Base-by-base conservation (phyloP, 371 early-diverging fungal genomes). In the Chytridiales sp. region DNA sequence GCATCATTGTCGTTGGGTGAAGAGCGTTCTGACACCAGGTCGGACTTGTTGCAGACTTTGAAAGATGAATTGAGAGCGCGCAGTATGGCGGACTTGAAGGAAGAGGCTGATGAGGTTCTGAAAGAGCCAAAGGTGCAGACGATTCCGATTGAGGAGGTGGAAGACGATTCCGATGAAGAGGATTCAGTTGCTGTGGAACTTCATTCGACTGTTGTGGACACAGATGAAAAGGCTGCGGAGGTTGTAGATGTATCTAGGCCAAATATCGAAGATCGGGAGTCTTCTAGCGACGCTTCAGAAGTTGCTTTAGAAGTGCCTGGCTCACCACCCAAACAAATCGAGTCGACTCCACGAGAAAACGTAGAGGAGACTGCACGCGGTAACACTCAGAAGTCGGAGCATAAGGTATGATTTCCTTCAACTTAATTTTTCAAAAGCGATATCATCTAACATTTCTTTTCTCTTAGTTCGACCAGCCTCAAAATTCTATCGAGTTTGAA, bases 401-500 rank as follows among this genome's bases (percentile, higher is more conserved):
- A 13, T 15, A 48, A 27, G 49, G 15, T 27, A 15, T 21, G 49
- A 27, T 5, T 46, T 26, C 34, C 9, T 53, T 1, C 2, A 17
- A 8, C 38, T 38, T 9, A 9, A 38, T 8, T 38, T 8, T 8
- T 9, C 38, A 9, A 17, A 8, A 17, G 38, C 8, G 17, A 9
- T 8, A 17, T 38, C 17, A 38, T 8, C 38, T 8, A 38, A 38
- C 11, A 9, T 38, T 38, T 38, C 8, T 38, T 9, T 38, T 38
- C 38, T 38, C 38, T 17, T 38, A 8, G 17, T 17, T 38, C 17
- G 9, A 11, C 8, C 31, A 15, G 0, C 34, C 52, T 11, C 29
- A 24, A 22, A 43, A 50, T 1, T 54, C 55, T 15, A 40, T 41
- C 44, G 56, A 63, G 49, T 63, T 63, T 34, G 63, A 63, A 43